Conservation (phyloP, 2,329 filamentous ascomycete species). For the Paraphaeosphaeria minitans region DNA sequence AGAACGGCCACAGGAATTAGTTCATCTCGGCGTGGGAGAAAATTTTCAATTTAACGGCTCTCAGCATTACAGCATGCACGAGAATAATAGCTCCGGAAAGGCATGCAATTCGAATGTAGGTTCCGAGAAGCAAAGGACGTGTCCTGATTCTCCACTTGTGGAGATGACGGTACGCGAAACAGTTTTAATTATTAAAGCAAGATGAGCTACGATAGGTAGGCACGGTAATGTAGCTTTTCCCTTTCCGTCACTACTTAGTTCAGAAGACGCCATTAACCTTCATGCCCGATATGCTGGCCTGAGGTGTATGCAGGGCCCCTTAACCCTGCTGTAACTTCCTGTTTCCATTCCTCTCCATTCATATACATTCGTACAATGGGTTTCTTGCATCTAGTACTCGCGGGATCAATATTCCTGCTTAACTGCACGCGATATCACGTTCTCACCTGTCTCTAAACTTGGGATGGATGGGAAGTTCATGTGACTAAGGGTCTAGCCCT, state of each 20-base stretch:
- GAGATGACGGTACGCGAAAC: not conserved
- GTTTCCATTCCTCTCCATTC: not conserved
- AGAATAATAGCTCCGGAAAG: not conserved
- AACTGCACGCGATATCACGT: conserved; percentile 50
- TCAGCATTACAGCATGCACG: not conserved
- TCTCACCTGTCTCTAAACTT: conserved; percentile 47
- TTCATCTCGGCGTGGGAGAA: not conserved
- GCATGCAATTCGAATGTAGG: not conserved
- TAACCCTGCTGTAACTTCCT: not conserved
- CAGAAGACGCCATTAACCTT: not conserved
- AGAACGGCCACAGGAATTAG: not conserved
- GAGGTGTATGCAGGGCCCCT: not conserved
- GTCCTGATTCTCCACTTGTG: not conserved
- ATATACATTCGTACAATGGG: not conserved
- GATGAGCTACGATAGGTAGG: too few species aligned
- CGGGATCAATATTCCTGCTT: conserved; percentile 25
- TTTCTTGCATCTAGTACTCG: not conserved
- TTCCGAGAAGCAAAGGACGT: not conserved
- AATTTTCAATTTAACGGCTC: not conserved
- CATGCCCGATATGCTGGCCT: not conserved
- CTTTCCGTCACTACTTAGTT: not conserved
- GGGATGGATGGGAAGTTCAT: conserved; percentile 31
- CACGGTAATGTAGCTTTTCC: not conserved
- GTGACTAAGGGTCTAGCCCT: conserved; percentile 42
- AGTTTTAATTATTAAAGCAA: not conserved